Evolutionary conservation across 2,329 filamentous ascomycete species (phyloP).

Genomic region (Mollisiaceae sp.): DNA sequence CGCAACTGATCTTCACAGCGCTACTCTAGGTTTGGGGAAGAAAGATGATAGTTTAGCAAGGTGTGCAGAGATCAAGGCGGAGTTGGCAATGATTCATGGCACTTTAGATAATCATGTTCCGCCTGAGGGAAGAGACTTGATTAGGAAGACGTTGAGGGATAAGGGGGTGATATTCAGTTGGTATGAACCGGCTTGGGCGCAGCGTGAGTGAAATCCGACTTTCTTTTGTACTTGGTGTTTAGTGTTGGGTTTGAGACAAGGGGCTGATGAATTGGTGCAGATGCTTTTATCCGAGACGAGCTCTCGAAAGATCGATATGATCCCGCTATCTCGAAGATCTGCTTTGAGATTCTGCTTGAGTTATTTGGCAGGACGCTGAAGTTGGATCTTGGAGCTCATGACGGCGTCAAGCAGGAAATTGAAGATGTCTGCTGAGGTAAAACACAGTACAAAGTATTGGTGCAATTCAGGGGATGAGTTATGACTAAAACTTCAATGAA

Average conservation of each 20-base stretch:
- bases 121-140: constrained; percentile 79
- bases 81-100: constrained; percentile 89
- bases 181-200: constrained; percentile 91
- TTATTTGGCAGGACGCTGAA: constrained; percentile 80
- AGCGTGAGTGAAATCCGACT: constrained; percentile 59
- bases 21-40: constrained; percentile 73
- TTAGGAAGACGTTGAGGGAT: constrained; percentile 80
- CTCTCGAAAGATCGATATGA: constrained; percentile 93
- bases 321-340: constrained; percentile 82
- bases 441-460: no score
- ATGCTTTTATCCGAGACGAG: constrained; percentile 94
- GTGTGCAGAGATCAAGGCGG: constrained; percentile 72
- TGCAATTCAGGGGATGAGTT: no score
- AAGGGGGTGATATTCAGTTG: constrained; percentile 77
- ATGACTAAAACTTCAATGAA: no score
- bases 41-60: constrained; percentile 63
- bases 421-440: constrained; percentile 71
- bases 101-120: constrained; percentile 91
- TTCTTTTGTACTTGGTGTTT: no score
- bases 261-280: constrained; percentile 40
- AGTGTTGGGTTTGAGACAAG: not conserved
- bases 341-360: constrained; percentile 89
- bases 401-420: constrained; percentile 63
- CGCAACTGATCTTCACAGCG: constrained; percentile 86
- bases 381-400: constrained; percentile 74